These are phyloP conservation scores for Allantophomopsis cytisporea DNA, from an alignment of 2,329 filamentous ascomycete genomes.

Conservation along the genomic window DNA sequence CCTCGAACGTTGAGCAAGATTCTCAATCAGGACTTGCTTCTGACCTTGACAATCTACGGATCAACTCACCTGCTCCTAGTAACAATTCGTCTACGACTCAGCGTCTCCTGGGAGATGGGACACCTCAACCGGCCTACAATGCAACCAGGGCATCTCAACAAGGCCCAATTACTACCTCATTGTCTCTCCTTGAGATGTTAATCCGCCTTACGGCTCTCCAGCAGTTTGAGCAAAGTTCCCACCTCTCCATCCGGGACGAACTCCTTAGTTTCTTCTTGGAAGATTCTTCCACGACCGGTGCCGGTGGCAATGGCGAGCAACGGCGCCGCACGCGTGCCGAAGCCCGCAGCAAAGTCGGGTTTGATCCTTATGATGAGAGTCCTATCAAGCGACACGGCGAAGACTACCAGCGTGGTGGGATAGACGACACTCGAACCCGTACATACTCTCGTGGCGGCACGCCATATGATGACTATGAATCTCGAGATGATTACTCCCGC, in stretches of 20 bases:
- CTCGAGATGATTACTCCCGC: constrained; percentile 2
- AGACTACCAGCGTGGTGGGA: constrained; percentile 36
- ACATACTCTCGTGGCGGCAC: constrained; percentile 7
- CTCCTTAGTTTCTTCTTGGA: constrained; percentile 63
- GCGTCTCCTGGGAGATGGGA: not conserved
- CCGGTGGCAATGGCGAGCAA: constrained; percentile 45
- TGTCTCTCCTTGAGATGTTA: constrained; percentile 61
- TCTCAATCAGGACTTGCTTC: constrained; percentile 5
- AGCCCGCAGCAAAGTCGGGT: constrained; percentile 48
- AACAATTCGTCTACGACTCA: constrained; percentile 2
- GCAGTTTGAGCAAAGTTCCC: constrained; percentile 61
- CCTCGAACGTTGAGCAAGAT: constrained; percentile 6
- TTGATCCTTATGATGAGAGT: constrained; percentile 60
- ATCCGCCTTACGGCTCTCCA: constrained; percentile 59
- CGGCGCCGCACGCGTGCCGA: constrained; percentile 45
- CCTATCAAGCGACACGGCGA: constrained; percentile 49
- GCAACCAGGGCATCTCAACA: constrained; percentile 22
- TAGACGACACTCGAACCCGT: constrained; percentile 7
- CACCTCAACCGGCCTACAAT: not conserved
- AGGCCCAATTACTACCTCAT: constrained; percentile 44
- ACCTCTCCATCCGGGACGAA: constrained; percentile 59
- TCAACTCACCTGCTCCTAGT: constrained; percentile 10
- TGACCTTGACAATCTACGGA: constrained; percentile 10
- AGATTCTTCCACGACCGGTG: constrained; percentile 52
- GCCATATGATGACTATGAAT: constrained; percentile 8